Conservation (phyloP, 768 basidiomycete genomes). For the Mycena haematopus region DNA sequence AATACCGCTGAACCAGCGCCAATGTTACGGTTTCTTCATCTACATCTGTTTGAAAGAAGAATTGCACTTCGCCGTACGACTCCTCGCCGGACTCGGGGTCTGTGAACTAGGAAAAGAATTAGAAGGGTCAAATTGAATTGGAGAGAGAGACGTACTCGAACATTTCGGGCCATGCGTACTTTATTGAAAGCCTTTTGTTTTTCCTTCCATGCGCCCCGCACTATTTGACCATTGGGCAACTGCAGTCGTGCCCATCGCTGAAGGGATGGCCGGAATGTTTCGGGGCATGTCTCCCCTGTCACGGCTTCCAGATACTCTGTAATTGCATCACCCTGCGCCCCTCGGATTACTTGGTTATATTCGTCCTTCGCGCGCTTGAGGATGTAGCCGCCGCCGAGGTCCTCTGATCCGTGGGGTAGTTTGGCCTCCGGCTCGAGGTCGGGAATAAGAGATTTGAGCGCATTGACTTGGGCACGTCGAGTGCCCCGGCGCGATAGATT, state of each 20-base stretch:
- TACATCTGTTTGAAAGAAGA: slow-evolving; percentile 28
- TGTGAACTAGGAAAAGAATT: not conserved
- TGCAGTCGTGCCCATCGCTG: slow-evolving; percentile 29
- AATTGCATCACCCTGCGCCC: not conserved
- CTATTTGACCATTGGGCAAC: slow-evolving; percentile 35
- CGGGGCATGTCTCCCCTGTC: not conserved
- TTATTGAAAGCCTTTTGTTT: slow-evolving; percentile 11
- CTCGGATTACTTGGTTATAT: slow-evolving; percentile 12
- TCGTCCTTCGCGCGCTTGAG: slow-evolving; percentile 19
- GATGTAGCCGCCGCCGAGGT: slow-evolving; percentile 22
- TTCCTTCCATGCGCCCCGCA: slow-evolving; percentile 30
- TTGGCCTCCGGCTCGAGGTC: slow-evolving; percentile 9
- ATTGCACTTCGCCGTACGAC: slow-evolving; percentile 24
- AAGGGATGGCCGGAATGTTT: not conserved
- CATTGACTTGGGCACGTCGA: slow-evolving; percentile 20
- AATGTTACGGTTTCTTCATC: slow-evolving; percentile 18
- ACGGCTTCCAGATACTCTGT: not conserved
- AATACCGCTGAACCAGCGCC: slow-evolving; percentile 22
- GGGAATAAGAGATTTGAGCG: slow-evolving; percentile 23
- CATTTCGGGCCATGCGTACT: slow-evolving; percentile 21
- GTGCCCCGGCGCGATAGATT: slow-evolving; percentile 12
- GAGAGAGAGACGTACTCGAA: not conserved
- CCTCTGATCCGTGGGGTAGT: slow-evolving; percentile 10
- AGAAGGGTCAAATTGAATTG: not conserved
- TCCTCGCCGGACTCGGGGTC: not conserved